Conservation (phyloP, 2,329 filamentous ascomycete genomes). For the Colletotrichum sp. region DNA sequence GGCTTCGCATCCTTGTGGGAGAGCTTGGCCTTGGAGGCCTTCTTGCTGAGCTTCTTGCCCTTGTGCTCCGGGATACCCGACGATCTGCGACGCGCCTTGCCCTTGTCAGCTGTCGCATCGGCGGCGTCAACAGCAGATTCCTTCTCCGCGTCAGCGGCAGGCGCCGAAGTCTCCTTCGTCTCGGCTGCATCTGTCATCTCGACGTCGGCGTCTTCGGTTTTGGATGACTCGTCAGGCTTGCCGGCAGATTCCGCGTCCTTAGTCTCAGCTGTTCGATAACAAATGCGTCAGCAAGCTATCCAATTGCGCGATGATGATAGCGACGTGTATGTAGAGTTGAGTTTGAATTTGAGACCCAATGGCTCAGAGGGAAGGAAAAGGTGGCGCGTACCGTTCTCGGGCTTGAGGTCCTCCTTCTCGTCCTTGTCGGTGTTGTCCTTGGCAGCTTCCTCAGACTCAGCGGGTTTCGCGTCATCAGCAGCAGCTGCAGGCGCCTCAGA, state of each 20-base stretch:
- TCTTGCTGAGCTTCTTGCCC: constrained; percentile 83
- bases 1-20: constrained; percentile 82
- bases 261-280: constrained; percentile 26
- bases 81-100: constrained; percentile 75
- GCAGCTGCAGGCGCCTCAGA: constrained; percentile 24
- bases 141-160: constrained; percentile 27
- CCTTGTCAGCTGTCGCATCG: constrained; percentile 40
- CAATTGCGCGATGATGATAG: constrained; percentile 15
- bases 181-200: constrained; percentile 69
- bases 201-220: constrained; percentile 48
- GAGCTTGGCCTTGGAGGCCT: constrained; percentile 77
- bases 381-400: constrained; percentile 34
- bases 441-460: constrained; percentile 27
- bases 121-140: constrained; percentile 32
- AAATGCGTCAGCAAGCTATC: not conserved
- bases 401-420: constrained; percentile 29
- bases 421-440: constrained; percentile 26
- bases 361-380: not conserved
- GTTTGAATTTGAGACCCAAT: not conserved
- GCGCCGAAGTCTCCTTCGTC: constrained; percentile 36
- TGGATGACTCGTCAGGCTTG: constrained; percentile 33
- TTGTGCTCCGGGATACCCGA: constrained; percentile 69
- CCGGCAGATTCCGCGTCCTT: constrained; percentile 32
- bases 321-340: not conserved
- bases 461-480: constrained; percentile 27